These are phyloP conservation scores for Podaxis sp. DNA, from an alignment of 768 basidiomycete species.

Conservation along the genomic window DNA sequence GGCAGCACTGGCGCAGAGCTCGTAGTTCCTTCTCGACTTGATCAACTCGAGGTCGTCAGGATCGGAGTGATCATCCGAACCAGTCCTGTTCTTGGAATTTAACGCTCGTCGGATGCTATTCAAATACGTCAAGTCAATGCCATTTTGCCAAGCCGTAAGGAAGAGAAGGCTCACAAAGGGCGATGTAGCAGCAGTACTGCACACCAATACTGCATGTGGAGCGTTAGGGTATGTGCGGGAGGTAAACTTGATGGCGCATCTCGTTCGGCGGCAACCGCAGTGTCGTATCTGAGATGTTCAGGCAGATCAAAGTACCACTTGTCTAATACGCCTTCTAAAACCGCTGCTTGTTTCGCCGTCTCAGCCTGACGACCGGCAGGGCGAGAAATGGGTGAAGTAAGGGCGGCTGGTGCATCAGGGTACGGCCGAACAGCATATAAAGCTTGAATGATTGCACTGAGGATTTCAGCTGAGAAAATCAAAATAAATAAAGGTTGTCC, in stretches of 20 bases:
- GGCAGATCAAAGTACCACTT: conserved; percentile 77
- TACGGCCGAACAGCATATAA: conserved; percentile 67
- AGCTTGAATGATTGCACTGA: conserved; percentile 65
- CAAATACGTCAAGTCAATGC: conserved; percentile 10
- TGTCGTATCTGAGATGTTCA: conserved; percentile 63
- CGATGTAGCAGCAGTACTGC: conserved; percentile 71
- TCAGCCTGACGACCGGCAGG: conserved; percentile 54
- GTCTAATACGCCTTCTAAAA: conserved; percentile 61
- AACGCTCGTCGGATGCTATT: conserved; percentile 41
- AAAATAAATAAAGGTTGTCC: conserved; percentile 8
- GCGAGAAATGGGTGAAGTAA: not conserved
- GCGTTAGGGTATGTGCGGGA: conserved; percentile 57
- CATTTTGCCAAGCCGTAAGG: conserved; percentile 5
- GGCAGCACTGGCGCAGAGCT: conserved; percentile 74
- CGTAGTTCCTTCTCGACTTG: conserved; percentile 62
- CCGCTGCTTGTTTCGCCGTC: conserved; percentile 27
- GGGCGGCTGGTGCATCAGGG: not conserved
- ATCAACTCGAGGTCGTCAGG: conserved; percentile 55
- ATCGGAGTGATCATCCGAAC: conserved; percentile 42
- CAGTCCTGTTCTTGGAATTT: conserved; percentile 36
- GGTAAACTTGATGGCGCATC: conserved; percentile 37
- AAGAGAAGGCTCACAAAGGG: conserved; percentile 59
- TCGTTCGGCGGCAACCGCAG: conserved; percentile 24
- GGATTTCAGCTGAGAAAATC: conserved; percentile 52
- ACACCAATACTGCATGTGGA: conserved; percentile 90